A percentile compares a stretch with the other conserved stretches of the same genome.
Evolutionary conservation across 2,329 filamentous ascomycete genomes (phyloP).

Genomic region (Myriosclerotinia scirpicola): DNA sequence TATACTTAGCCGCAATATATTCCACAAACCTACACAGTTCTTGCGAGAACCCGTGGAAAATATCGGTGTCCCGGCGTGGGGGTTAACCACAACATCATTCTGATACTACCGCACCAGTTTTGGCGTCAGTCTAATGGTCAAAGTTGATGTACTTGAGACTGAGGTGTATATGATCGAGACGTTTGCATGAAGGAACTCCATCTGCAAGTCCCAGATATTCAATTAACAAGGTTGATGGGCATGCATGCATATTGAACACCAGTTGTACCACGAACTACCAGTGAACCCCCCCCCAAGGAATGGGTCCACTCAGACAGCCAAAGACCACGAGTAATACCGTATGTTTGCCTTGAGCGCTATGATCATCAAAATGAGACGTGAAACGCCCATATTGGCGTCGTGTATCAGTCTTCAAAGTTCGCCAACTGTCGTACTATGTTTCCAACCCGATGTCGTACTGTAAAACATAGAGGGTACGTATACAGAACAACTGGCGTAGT

Average conservation of each 20-base stretch:
- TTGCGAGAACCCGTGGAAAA: background rate
- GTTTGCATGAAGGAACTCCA: background rate
- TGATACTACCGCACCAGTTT: slow-evolving; percentile 13
- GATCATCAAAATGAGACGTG: background rate
- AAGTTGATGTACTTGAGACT: background rate
- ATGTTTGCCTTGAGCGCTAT: background rate
- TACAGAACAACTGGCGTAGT: background rate
- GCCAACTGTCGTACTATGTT: no score
- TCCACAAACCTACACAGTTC: no score
- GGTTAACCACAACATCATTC: background rate
- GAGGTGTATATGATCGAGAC: background rate
- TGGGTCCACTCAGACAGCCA: background rate
- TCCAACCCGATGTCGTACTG: background rate
- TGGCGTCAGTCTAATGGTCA: background rate
- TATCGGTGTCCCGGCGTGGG: background rate
- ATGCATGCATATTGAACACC: no score
- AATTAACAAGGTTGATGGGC: no score
- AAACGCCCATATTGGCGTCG: background rate
- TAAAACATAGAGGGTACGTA: background rate
- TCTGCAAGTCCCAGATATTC: no score
- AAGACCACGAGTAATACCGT: background rate
- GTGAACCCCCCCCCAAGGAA: no score
- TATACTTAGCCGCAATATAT: background rate
- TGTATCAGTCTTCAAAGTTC: background rate
- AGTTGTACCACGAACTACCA: background rate